phyloP scores from a whole-genome alignment of 768 basidiomycete species.

The Xerocomellus chrysenteron region DNA sequence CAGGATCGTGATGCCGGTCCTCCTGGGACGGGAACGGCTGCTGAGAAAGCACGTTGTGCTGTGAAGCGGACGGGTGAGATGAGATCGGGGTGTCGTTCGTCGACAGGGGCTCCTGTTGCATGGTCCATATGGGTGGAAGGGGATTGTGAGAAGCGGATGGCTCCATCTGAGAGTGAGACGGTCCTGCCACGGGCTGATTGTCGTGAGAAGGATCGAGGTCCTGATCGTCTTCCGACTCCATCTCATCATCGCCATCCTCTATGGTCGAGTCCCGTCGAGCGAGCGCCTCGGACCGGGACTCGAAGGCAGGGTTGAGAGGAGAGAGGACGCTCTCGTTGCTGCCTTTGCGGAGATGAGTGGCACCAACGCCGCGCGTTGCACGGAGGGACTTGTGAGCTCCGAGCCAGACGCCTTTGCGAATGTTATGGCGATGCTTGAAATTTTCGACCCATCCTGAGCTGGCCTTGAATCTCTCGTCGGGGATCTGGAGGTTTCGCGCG shows the following conservation, averaged over 20 bases:
- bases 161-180: slow-evolving; percentile 31
- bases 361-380: slow-evolving; percentile 30
- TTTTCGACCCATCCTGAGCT: slow-evolving; percentile 91
- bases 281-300: slow-evolving; percentile 31
- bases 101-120: slow-evolving; percentile 32
- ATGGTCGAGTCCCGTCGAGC: slow-evolving; percentile 27
- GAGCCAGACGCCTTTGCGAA: slow-evolving; percentile 63
- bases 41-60: slow-evolving; percentile 31
- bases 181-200: slow-evolving; percentile 25
- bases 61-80: slow-evolving; percentile 27
- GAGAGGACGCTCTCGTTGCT: slow-evolving; percentile 36
- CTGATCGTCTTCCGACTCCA: slow-evolving; percentile 37
- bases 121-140: slow-evolving; percentile 35
- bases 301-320: slow-evolving; percentile 42
- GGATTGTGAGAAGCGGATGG: slow-evolving; percentile 28
- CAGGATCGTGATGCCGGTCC: slow-evolving; percentile 28
- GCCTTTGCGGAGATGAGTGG: slow-evolving; percentile 37
- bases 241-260: slow-evolving; percentile 36
- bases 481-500: slow-evolving; percentile 53
- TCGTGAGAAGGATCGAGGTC: slow-evolving; percentile 29
- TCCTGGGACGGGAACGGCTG: slow-evolving; percentile 30
- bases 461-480: slow-evolving; percentile 83
- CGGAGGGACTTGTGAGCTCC: slow-evolving; percentile 39
- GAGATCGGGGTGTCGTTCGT: slow-evolving; percentile 31
- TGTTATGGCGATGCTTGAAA: slow-evolving; percentile 81